A percentile compares a stretch with the other conserved stretches of the same genome.
Conservation (phyloP, 495 filamentous ascomycete genomes). For the Margaritispora aquatica region DNA sequence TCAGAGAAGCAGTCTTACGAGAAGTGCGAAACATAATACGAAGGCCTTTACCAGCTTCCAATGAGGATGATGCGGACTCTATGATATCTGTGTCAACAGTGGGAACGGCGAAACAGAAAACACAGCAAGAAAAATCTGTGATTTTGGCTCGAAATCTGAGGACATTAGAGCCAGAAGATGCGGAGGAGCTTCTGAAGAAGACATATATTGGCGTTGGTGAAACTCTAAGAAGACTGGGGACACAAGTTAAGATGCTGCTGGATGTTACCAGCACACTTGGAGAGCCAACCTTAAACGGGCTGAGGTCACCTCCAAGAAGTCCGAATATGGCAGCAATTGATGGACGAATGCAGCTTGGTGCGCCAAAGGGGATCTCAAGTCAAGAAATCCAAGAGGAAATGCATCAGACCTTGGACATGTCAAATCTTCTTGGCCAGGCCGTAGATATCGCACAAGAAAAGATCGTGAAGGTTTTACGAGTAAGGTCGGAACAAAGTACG, state of each 20-base stretch:
- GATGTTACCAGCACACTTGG: constrained; percentile 80
- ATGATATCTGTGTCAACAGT: constrained; percentile 82
- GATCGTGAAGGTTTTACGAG: constrained; percentile 85
- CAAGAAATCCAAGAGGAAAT: constrained; percentile 68
- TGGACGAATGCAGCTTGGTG: constrained; percentile 4
- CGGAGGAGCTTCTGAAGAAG: constrained; percentile 75
- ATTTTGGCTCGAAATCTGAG: constrained; percentile 89
- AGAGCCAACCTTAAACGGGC: constrained; percentile 17
- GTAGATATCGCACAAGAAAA: constrained; percentile 91
- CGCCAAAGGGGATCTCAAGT: neutral
- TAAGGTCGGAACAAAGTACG: constrained; percentile 78
- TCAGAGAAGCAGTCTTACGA: constrained; percentile 77
- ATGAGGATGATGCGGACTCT: constrained; percentile 88
- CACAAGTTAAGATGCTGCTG: constrained; percentile 91
- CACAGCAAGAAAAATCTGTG: constrained; percentile 82
- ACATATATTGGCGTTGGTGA: constrained; percentile 87
- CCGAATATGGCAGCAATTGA: constrained; percentile 27
- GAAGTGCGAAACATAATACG: constrained; percentile 87
- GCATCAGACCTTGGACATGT: constrained; percentile 79
- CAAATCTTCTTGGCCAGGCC: constrained; percentile 86
- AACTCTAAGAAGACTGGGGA: constrained; percentile 72
- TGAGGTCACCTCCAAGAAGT: constrained; percentile 34
- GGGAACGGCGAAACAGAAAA: constrained; percentile 57
- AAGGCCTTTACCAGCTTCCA: constrained; percentile 79
- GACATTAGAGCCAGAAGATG: constrained; percentile 73